These are phyloP conservation scores for Kluyveromyces lactis DNA, from an alignment of 805 yeast species.

Conservation along the genomic window DNA sequence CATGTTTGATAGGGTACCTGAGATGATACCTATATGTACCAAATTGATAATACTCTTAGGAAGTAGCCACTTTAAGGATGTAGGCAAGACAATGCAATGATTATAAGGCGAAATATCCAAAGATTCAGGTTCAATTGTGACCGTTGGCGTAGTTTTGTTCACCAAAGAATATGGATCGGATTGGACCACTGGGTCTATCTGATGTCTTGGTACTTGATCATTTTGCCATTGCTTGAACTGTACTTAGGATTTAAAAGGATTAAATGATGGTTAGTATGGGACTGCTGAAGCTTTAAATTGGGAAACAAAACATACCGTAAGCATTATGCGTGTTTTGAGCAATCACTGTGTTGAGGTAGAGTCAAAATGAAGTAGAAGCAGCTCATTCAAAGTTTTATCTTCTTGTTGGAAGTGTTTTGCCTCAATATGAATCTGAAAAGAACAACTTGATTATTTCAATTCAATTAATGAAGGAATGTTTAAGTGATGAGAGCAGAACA, in stretches of 20 bases:
- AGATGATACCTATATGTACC: background rate
- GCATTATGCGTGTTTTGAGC: background rate
- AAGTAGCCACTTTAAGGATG: conserved; percentile 2
- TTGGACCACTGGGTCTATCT: conserved; percentile 25
- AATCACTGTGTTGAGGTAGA: no score
- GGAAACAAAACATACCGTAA: conserved; percentile 1
- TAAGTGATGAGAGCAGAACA: no score
- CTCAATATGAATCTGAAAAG: no score
- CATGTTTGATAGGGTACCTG: background rate
- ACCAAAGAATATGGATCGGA: conserved; percentile 1
- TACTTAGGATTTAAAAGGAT: no score
- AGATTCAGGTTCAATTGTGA: background rate
- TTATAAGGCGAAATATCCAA: background rate
- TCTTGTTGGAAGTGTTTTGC: no score
- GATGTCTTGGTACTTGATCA: conserved; percentile 40
- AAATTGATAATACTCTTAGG: conserved; percentile 1
- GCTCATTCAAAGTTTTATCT: no score
- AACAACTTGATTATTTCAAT: no score
- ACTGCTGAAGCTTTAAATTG: no score
- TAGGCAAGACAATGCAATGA: conserved; percentile 3
- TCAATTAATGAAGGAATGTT: no score
- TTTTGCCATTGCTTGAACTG: conserved; percentile 46
- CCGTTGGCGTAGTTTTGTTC: background rate
- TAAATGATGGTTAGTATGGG: background rate
- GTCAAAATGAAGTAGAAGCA: no score